Percentiles rank a stretch among this genome's conserved stretches.
phyloP scores from a whole-genome alignment of 352 stramenopile species.

The Blastocystis sp. region DNA sequence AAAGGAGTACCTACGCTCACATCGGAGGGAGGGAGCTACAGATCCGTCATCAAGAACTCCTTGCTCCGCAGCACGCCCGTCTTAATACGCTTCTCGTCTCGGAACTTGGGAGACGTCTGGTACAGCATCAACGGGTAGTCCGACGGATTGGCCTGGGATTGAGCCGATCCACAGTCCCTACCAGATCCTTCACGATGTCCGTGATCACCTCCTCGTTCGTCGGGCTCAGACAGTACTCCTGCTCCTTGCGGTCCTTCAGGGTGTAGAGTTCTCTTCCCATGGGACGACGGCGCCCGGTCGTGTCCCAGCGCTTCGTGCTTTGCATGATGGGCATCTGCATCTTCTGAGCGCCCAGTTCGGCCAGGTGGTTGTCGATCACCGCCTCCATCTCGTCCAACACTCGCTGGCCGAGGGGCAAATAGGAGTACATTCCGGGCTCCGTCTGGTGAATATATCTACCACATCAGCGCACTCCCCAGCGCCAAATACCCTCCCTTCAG shows the following conservation, averaged over 20 bases:
- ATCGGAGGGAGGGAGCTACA: not conserved
- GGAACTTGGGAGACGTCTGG: constrained; percentile 55
- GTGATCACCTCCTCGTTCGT: constrained; percentile 69
- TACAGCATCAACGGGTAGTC: constrained; percentile 66
- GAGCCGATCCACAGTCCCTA: not conserved
- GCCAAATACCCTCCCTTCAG: constrained; percentile 56
- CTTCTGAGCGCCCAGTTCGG: constrained; percentile 49
- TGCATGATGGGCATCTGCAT: constrained; percentile 69
- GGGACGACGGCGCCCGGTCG: constrained; percentile 22
- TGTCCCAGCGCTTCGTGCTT: constrained; percentile 31
- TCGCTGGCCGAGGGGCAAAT: constrained; percentile 56
- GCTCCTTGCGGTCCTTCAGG: constrained; percentile 65
- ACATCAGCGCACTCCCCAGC: not conserved
- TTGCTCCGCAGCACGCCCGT: constrained; percentile 45
- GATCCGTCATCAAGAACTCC: constrained; percentile 67
- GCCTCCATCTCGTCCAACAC: constrained; percentile 54
- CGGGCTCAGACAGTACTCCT: constrained; percentile 66
- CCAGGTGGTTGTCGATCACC: constrained; percentile 37
- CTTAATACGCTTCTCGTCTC: constrained; percentile 42
- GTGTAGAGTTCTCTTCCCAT: constrained; percentile 67
- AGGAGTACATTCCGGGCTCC: constrained; percentile 63
- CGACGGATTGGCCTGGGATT: constrained; percentile 24
- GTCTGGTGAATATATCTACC: constrained; percentile 66
- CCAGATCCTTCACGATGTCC: constrained; percentile 33
- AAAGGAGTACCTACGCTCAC: constrained; percentile 33